Base-by-base conservation (phyloP, 78 protist species). In the Tieghemostelium lacteum region DNA sequence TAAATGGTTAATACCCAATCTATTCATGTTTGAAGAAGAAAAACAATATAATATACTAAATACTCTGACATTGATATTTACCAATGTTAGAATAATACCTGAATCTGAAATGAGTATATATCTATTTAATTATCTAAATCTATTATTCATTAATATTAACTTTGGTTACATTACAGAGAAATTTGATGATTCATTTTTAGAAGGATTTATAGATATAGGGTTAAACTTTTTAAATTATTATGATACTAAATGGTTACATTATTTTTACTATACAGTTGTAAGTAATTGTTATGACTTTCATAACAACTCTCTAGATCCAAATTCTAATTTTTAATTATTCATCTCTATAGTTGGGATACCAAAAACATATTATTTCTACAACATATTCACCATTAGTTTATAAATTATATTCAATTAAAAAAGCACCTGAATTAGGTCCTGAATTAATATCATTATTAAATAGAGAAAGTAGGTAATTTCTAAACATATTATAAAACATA, bases 351-450 rank as follows among this genome's bases (percentile, higher is more conserved):
- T 69, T 83, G 16, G 89, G 76, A 26, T 83, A 69, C 58, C 70
- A 83, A 58, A 54, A 60, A 33, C 62, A 83, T 37, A 60, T 69
- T 19, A 42, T 58, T 36, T 14, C 40, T 19, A 74, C 63, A 31
- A 57, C 57, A 22, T 83, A 69, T 58, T 69, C 78, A 55, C 77
- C 77, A 40, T 45, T 83, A 29, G 22, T 83, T 19, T 31, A 29
- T 10, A 83, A 83, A 60, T 40, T 83, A 31, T 83, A 83, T 58
- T 55, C 77, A 40, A 67, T 40, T 24, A 20, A 58, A 42, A 58
- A 57, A 67, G 77, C 89, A 54, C 89, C 89, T 29, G 77, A 83
- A n/a, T 55, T 83, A 3, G 77, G 89, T 14, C 75, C 89, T 26
- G 89, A 42, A 29, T 20, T 83, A 45, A 83, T 83, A 24, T 7